These are phyloP conservation scores for Cruciata laevipes DNA, from an alignment of 257 asterid genomes.

Conservation along the genomic window DNA sequence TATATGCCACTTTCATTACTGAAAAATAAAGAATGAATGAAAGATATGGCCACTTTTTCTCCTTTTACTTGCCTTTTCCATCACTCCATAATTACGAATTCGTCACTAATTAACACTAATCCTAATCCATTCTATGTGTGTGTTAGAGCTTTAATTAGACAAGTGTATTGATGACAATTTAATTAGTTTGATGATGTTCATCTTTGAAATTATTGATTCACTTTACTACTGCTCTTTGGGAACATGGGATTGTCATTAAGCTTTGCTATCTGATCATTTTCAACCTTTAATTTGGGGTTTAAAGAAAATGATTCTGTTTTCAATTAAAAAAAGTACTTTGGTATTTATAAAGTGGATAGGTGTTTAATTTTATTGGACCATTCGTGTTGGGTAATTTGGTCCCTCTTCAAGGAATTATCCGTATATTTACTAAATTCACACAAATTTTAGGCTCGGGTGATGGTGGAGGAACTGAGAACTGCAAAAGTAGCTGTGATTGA, in stretches of 20 bases:
- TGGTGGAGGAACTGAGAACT: too few relatives aligned
- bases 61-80: conserved; percentile 14
- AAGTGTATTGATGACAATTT: conserved; percentile 26
- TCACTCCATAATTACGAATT: conserved; percentile 7
- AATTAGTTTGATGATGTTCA: conserved; percentile 34
- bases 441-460: too few relatives aligned
- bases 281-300: not conserved
- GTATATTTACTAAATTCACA: too few relatives aligned
- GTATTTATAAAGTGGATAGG: not conserved
- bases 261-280: conserved; percentile 26
- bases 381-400: too few relatives aligned
- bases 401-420: too few relatives aligned
- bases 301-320: not conserved
- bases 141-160: conserved; percentile 33
- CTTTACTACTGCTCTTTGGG: conserved; percentile 41
- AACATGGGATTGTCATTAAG: conserved; percentile 47
- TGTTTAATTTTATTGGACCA: not conserved
- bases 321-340: not conserved
- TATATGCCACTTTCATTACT: too few relatives aligned
- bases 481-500: too few relatives aligned
- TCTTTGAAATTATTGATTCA: conserved; percentile 35
- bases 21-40: not conserved
- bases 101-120: conserved; percentile 10
- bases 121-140: conserved; percentile 12
- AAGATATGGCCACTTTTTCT: not conserved